Base-by-base conservation (phyloP, 345 rosid genomes). In the Eucalyptus melliodora region DNA sequence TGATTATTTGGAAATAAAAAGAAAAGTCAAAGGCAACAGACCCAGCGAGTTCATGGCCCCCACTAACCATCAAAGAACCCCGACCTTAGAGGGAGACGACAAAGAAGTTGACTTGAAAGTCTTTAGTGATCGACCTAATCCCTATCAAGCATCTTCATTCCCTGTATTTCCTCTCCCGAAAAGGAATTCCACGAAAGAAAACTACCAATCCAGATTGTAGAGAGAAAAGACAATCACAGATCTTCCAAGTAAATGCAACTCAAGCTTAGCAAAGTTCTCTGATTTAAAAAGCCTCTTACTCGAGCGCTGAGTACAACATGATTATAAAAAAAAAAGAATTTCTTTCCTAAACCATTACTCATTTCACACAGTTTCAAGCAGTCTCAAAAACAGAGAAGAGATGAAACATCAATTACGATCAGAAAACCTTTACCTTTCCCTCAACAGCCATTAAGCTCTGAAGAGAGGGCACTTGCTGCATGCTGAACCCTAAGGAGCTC, bases 381-480 rank as follows among this genome's bases (percentile, higher is more conserved):
- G 27, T 53, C 77, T 27, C 9, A 59, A 67, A 67, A 40, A 77
- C 27, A 40, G 83, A 77, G 47, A 7, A 62, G 83, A 77, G 47
- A 21, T 2, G 83, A 37, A 77, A 11, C 45, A 11, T 37, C 42
- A 19, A 77, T 9, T 0, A 37, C 44, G 47, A 21, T 77, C 3
- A 37, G 14, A 72, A 19, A 37, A 77, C 44, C 15, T 37, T 37
- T 93, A 95, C 99, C 97, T 94, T 96, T 69, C 95, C 93, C 92
- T 97, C 99, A 65, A 92, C 81, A 53, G 90, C 87, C 91, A 96
- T 94, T 87, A 97, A 95, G 87, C 91, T 90, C 49, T 92, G 91
- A 53, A 97, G 93, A 17, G 98, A 92, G 42, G 96, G 95, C 89
- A 96, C 91, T 44, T 93, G 91, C 91, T 94, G 95, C 96, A 96